Evolutionary conservation across 306 rosid genomes (phyloP), one percentile per base, ranked within the genome.

Genomic region (Leucaena leucocephala): DNA sequence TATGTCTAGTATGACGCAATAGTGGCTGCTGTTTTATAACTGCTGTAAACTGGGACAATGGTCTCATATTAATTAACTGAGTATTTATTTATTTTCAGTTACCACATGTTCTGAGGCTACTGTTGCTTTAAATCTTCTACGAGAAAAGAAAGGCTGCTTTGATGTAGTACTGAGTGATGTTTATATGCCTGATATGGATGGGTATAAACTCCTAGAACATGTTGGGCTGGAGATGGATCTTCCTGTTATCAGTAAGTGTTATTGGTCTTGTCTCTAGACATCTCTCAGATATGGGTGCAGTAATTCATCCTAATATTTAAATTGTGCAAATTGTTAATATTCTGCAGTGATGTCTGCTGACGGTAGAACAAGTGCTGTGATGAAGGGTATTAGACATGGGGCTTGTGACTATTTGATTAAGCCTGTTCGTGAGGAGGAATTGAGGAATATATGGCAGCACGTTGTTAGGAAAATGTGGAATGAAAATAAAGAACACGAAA

Each of bases 341-440:
- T 83, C 2, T 78, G 78, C 75, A 92, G 97, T 92, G 95, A 88
- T 90, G 97, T 92, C 92, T 68, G 80, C 71, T 55, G 94, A 90
- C 78, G 84, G 78, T 36, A 62, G 82, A 67, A 67, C 74, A 59
- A 82, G 78, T 70, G 80, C 77, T 17, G 82, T 78, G 13, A 75
- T 84, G 90, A 80, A 64, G 79, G 83, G 91, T 48, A 33, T 90
- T 35, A 69, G 19, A 46, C 76, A 85, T 27, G 93, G 93, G 17
- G 94, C 94, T 39, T 87, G 94, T 52, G 90, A 90, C 78, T 90
- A 84, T 84, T 78, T 87, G 75, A 81, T 80, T 16, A 92, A 92
- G 72, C 97, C 97, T 8, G 67, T 90, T 14, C 81, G 71, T 48
- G 88, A 84, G 81, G 84, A 83, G 46, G 86, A 85, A 35, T 33